Base-by-base conservation (phyloP, 495 filamentous ascomycete species). In the Penicillium mononematosum region DNA sequence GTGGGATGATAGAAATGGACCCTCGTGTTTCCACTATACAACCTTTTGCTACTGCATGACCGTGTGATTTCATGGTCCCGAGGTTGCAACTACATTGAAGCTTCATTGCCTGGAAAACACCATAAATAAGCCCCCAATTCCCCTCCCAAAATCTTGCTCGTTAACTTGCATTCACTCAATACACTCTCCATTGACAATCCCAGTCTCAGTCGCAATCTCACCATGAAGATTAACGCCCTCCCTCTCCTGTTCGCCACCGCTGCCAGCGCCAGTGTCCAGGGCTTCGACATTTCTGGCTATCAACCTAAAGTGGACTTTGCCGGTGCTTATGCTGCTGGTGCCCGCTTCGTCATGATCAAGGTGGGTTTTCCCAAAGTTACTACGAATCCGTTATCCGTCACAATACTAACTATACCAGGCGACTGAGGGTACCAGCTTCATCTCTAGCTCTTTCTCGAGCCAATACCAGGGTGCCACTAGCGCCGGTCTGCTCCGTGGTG, bases 261-360 rank as follows among this genome's bases (percentile, higher is more conserved):
- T 11, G 60, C 58, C 14, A 50, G 59, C 38, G 63, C 72, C 39
- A 58, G 48, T 6, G 81, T 87, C 41, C 78, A 83, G 51, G 85
- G 85, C 27, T 87, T 88, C 59, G 85, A 88, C 59, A 82, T 88
- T 61, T 87, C 85, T 16, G 64, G 80, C 60, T 86, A 84, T 52
- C 84, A 87, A 62, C 56, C 70, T 24, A 80, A 45, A 41, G 81
- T 88, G 42, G 68, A 88, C 74, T 87, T 83, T 59, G 63, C 68
- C 1, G 71, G 65, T 17, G 85, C 84, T 3, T 84, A 87, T 56
- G 68, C 52, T 20, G 59, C 72, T 17, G 85, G 85, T 20, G 81
- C 83, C n/a, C 80, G 84, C 19, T 88, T 88, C 55, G 85, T 85
- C 59, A 85, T 87, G 43, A 85, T 88, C 74, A 88, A 88, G 77